Base-by-base conservation (phyloP, 2,329 filamentous ascomycete species). In the Fusarium euwallaceae region DNA sequence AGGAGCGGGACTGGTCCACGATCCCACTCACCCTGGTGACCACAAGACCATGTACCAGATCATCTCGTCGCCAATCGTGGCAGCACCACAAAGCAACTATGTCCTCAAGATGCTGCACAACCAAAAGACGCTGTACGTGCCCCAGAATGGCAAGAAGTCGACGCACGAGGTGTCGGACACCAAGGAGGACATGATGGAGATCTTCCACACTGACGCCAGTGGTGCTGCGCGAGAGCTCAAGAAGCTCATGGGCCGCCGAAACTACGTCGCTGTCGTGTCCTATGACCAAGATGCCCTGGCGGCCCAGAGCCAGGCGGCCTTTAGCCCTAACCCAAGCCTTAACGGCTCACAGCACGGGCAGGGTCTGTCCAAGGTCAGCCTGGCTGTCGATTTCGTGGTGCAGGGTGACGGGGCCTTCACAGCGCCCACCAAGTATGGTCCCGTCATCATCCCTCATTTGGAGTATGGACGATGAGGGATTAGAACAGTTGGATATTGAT, bases 161-260 rank as follows among this genome's bases (percentile, higher is more conserved):
- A 93, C 88, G 2, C 91, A 95, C 71, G 89, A 92, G 74, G 89
- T 94, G 1, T 93, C 92, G 2, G 97, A 99, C 82, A 99, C 97
- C 56, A 98, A 99, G 84, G 97, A 99, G 83, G 97, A 99, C 84
- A 99, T 99, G 97, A 97, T 99, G 94, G 97, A 99, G 86, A 97
- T 99, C 76, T 99, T 99, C 89, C 95, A 97, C 79, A 94, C 93
- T 9, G 97, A 99, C 78, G 95, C 97, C 17, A 94, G 92, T 64
- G 96, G 97, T n/a, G 87, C 91, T 39, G 87, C 92, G 1, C 89
- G 95, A 56, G 96, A 98, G 82, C 88, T 95, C 80, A 95, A 95
- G 85, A 94, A 96, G 80, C 89, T 99, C 61, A 99, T 99, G 95
- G 95, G 93, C 1, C 88, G 96, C 48, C 88, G 97, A 68, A 98